Evolutionary conservation across 2,329 filamentous ascomycete genomes (phyloP), one percentile per base, ranked within the genome.

Genomic region (Leptographium radiaticola): DNA sequence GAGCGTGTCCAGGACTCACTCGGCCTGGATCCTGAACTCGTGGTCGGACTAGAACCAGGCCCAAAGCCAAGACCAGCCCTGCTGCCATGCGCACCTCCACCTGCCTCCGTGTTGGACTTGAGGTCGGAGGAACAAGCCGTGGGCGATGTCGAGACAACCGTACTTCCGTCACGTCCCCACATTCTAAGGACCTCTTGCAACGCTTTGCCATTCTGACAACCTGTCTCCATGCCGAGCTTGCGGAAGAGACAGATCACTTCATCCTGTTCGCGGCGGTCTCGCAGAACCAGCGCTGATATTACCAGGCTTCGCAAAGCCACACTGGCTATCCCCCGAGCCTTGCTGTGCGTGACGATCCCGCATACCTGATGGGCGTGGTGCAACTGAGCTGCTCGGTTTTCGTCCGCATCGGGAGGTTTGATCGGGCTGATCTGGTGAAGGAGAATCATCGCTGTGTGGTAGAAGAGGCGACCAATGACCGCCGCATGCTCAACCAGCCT

Each of bases 341-440:
- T 87, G 51, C 85, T 82, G 64, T 95, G 89, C 2, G 88, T 87
- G 30, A 87, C 83, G 57, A 97, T 94, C 15, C 91, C 91, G 64
- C 90, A 96, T 30, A 95, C 84, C 64, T 90, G 84, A 60, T 86
- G 84, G 0, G 89, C 85, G 64, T 96, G 88, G 57, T 81, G 79
- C 49, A 84, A 74, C 61, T 86, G 83, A 63, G 86, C 76, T 6
- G 77, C 73, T 48, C 77, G 79, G 79, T 91, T 87, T 56, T 89
- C 84, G 5, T 80, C 72, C 18, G 73, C 72, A 40, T 80, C 75
- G 9, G 76, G 71, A 12, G 78, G 72, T 40, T 83, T 75, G 51
- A 85, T 66, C 0, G 90, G 90, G 64, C 95, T 85, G 25, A 83
- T 83, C 60, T 91, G 87, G 4, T 86, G 81, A 6, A 96, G 76